A percentile compares a stretch with the other conserved stretches of the same genome.
These are phyloP conservation scores for Hypomontagnella submonticulosa DNA, from an alignment of 495 filamentous ascomycete genomes.

Conservation along the genomic window DNA sequence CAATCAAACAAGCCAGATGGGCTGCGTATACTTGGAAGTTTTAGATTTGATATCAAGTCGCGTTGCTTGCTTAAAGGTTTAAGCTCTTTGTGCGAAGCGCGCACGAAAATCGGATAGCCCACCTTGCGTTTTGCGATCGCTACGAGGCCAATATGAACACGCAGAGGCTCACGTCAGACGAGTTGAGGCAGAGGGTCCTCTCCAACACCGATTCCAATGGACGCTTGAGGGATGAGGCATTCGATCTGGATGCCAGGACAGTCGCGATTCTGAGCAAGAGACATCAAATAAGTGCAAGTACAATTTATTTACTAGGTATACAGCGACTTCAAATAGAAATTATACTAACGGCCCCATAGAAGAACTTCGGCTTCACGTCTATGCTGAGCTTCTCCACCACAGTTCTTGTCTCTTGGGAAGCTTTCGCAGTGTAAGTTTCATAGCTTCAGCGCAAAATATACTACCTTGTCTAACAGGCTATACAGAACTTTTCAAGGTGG, in stretches of 20 bases:
- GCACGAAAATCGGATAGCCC: background rate
- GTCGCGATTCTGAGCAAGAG: conserved; percentile 21
- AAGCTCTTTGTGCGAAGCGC: background rate
- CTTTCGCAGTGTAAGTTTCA: conserved; percentile 22
- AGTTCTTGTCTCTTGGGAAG: conserved; percentile 27
- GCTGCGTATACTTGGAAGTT: no score
- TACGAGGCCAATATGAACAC: conserved; percentile 4
- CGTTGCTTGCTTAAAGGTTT: background rate
- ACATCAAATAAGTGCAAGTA: conserved; percentile 23
- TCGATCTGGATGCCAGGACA: conserved; percentile 19
- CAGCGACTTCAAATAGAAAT: no score
- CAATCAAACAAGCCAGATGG: no score
- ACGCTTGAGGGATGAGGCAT: conserved; percentile 8
- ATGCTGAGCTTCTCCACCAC: conserved; percentile 32
- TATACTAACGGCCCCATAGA: background rate
- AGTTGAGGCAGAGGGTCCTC: conserved; percentile 21
- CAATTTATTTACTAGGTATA: no score
- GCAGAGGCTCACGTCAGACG: conserved; percentile 8
- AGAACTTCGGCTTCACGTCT: conserved; percentile 29
- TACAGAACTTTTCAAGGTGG: conserved; percentile 21
- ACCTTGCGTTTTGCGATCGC: background rate
- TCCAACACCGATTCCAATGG: conserved; percentile 13
- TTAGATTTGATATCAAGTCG: no score
- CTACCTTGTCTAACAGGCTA: conserved; percentile 2
- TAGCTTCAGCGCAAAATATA: background rate